These are phyloP conservation scores for Cucumis hystrix DNA, from an alignment of 306 rosid genomes.

Conservation along the genomic window DNA sequence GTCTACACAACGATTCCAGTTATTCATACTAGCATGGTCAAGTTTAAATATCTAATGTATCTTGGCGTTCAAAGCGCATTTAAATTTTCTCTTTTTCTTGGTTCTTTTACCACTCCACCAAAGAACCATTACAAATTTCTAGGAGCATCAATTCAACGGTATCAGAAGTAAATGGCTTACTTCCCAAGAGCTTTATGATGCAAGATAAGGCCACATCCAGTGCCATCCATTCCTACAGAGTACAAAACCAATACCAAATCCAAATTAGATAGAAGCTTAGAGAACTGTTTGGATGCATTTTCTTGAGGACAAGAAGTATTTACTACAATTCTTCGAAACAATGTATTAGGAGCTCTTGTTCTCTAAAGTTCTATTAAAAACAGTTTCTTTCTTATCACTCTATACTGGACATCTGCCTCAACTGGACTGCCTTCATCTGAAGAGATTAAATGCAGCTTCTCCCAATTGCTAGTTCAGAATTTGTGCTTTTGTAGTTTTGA, in stretches of 20 bases:
- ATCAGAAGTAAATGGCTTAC: conserved; percentile 26
- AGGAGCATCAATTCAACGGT: background rate
- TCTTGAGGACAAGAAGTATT: background rate
- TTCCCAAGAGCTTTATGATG: conserved; percentile 92
- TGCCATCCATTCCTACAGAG: conserved; percentile 68
- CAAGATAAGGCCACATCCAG: conserved; percentile 78
- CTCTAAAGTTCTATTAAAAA: background rate
- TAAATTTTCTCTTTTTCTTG: background rate
- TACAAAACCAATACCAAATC: conserved; percentile 19
- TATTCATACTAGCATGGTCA: background rate
- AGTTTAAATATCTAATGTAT: background rate
- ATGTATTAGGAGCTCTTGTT: background rate
- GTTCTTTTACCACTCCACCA: background rate
- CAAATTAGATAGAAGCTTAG: background rate
- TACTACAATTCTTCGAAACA: background rate
- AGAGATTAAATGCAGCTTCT: too few relatives aligned
- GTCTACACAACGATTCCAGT: background rate
- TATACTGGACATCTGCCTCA: too few relatives aligned
- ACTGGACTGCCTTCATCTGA: too few relatives aligned
- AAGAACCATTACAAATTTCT: background rate
- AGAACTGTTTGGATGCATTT: background rate
- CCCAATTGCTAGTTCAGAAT: too few relatives aligned
- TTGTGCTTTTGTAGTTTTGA: too few relatives aligned
- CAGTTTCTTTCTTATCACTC: background rate
- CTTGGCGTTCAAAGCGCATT: background rate